Evolutionary conservation across 306 rosid genomes (phyloP).

Genomic region (Cyamopsis tetragonoloba): DNA sequence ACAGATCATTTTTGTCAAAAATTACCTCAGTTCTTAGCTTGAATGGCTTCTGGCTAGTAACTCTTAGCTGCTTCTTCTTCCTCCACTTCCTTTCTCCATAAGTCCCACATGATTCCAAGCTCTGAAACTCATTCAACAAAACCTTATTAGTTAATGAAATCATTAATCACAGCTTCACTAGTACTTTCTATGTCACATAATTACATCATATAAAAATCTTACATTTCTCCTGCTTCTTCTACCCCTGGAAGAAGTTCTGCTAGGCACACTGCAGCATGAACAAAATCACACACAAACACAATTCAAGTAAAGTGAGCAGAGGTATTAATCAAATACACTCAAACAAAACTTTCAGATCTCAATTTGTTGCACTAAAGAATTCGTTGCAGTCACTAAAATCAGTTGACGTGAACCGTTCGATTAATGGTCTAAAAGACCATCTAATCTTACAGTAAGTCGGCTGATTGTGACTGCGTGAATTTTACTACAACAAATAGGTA

Average conservation of each 20-base stretch:
- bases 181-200: neutral
- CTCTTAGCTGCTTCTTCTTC: constrained; percentile 60
- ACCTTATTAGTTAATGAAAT: constrained; percentile 10
- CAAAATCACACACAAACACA: neutral
- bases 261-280: constrained; percentile 46
- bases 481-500: too few relatives aligned
- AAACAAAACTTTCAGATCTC: too few relatives aligned
- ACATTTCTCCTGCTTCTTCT: constrained; percentile 85
- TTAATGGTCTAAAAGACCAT: too few relatives aligned
- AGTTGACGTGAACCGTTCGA: too few relatives aligned
- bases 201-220: constrained; percentile 27
- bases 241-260: constrained; percentile 62
- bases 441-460: too few relatives aligned
- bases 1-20: neutral
- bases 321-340: neutral
- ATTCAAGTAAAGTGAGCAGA: neutral
- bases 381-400: too few relatives aligned
- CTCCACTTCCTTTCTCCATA: constrained; percentile 71
- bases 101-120: constrained; percentile 57
- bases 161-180: neutral
- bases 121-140: constrained; percentile 40
- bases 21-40: constrained; percentile 90
- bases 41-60: constrained; percentile 72
- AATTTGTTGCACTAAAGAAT: too few relatives aligned
- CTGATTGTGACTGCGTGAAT: too few relatives aligned